Conservation (phyloP, 306 rosid species). For the Glycyrrhiza uralensis region DNA sequence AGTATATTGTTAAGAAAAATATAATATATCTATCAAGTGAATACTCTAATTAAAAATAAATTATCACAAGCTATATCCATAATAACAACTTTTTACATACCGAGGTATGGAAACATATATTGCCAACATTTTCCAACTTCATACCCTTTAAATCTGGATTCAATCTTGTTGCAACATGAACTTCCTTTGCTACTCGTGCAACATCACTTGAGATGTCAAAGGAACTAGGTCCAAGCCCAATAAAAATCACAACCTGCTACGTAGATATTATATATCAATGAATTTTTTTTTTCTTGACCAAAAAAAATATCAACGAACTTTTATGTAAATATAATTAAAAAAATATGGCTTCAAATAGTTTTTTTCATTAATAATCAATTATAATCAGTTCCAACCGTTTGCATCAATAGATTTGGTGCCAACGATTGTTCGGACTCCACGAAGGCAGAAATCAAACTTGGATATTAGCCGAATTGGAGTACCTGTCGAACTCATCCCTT, state of each 20-base stretch:
- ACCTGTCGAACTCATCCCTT: no score
- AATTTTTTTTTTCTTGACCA: no score
- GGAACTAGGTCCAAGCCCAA: constrained; percentile 37
- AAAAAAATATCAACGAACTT: no score
- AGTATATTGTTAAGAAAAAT: not conserved
- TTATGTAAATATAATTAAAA: no score
- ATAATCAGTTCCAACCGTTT: no score
- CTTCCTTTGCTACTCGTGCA: constrained; percentile 34
- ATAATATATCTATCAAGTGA: not conserved
- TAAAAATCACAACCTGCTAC: constrained; percentile 29
- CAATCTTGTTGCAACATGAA: constrained; percentile 17
- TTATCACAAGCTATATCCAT: no score
- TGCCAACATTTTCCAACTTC: constrained; percentile 3
- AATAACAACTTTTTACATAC: not conserved
- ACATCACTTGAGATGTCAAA: constrained; percentile 36
- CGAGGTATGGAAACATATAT: constrained; percentile 22
- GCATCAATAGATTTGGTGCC: no score
- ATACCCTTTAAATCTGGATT: not conserved
- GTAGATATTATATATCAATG: not conserved
- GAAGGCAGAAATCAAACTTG: no score
- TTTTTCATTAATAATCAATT: not conserved
- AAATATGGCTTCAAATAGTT: not conserved
- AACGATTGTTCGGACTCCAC: no score
- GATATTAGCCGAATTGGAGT: no score
- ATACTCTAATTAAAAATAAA: no score